A percentile compares a stretch with the other conserved stretches of the same genome.
phyloP scores from a whole-genome alignment of 805 yeast species.

The Candida methanosorbosa region DNA sequence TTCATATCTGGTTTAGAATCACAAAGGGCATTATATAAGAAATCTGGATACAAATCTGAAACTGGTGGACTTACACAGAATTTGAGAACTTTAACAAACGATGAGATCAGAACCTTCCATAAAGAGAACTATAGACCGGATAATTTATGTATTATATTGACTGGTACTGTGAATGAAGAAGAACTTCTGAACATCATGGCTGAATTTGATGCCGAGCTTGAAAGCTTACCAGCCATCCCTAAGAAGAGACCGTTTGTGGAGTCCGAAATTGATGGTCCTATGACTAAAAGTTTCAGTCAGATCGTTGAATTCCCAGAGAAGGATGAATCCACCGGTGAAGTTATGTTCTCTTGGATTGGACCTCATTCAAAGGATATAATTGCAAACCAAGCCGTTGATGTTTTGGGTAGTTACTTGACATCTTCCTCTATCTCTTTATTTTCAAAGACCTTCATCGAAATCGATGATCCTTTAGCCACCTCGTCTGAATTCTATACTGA shows the following conservation, averaged over 20 bases:
- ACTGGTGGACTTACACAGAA: constrained; percentile 87
- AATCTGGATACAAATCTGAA: constrained; percentile 83
- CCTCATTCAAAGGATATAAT: constrained; percentile 48
- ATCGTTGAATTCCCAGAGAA: constrained; percentile 78
- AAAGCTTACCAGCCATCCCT: constrained; percentile 28
- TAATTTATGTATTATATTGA: constrained; percentile 71
- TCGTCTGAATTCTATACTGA: constrained; percentile 64
- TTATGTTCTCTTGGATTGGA: constrained; percentile 74
- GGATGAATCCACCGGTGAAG: constrained; percentile 78
- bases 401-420: constrained; percentile 66
- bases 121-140: constrained; percentile 65
- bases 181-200: constrained; percentile 57
- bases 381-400: constrained; percentile 59
- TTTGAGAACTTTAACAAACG: constrained; percentile 62
- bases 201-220: constrained; percentile 52
- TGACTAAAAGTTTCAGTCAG: constrained; percentile 29
- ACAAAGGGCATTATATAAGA: constrained; percentile 46
- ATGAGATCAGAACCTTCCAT: constrained; percentile 73
- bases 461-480: constrained; percentile 74
- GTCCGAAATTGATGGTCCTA: constrained; percentile 38
- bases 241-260: constrained; percentile 75
- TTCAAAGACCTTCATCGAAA: constrained; percentile 64
- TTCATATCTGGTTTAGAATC: constrained; percentile 52
- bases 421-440: constrained; percentile 72
- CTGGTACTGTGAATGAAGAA: constrained; percentile 76